phyloP scores from a whole-genome alignment of 169 alveolate species.

The Eimeria maxima region DNA sequence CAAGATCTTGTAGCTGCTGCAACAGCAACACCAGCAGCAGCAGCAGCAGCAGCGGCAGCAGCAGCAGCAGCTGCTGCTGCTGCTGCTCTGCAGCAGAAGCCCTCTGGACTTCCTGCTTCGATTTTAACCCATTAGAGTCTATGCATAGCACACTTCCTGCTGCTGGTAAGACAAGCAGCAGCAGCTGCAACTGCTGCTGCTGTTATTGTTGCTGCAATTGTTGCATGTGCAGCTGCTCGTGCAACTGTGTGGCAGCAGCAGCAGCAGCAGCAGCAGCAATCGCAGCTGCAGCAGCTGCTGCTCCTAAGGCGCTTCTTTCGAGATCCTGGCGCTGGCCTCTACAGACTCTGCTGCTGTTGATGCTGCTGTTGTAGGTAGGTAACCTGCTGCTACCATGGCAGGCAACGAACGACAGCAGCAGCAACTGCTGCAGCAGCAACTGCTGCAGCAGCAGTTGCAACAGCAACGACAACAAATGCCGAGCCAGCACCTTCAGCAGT shows the following conservation, averaged over 20 bases:
- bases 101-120: not conserved
- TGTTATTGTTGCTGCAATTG: conserved; percentile 2
- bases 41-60: conserved; percentile 28
- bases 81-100: conserved; percentile 34
- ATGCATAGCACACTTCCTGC: not conserved
- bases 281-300: conserved; percentile 31
- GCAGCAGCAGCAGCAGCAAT: not conserved
- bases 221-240: too few species aligned
- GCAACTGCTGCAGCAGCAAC: conserved; percentile 39
- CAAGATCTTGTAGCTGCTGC: not conserved
- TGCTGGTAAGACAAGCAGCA: not conserved
- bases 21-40: conserved; percentile 47
- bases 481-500: conserved; percentile 13
- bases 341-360: not conserved
- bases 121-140: not conserved
- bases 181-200: conserved; percentile 47
- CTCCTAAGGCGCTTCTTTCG: not conserved
- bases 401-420: conserved; percentile 10
- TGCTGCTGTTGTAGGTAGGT: not conserved
- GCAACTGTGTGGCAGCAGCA: too few species aligned
- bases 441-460: not conserved
- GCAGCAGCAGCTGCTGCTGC: conserved; percentile 35
- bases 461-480: not conserved
- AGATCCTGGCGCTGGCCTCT: not conserved
- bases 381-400: not conserved